Conservation (phyloP, 2,329 filamentous ascomycete species). For the Paraphoma sp. region DNA sequence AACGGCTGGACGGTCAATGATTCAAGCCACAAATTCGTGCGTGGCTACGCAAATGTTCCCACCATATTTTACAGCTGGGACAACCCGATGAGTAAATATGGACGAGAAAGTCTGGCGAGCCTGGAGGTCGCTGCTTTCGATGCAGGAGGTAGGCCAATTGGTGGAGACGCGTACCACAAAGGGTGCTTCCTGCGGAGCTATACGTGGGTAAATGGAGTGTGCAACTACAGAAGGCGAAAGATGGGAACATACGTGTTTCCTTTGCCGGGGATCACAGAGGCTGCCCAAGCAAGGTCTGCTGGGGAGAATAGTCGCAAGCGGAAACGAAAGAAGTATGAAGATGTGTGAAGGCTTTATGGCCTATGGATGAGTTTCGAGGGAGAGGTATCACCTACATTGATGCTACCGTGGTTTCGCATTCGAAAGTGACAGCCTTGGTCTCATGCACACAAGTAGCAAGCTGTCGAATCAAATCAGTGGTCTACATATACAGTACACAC, state of each 20-base stretch:
- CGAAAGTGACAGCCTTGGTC: too few species aligned
- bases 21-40: background rate
- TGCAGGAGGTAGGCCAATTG: background rate
- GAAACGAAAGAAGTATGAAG: background rate
- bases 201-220: background rate
- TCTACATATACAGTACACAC: too few species aligned
- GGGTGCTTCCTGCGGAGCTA: background rate
- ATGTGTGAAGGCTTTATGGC: too few species aligned
- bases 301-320: background rate
- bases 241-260: background rate
- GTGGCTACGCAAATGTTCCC: background rate
- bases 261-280: background rate
- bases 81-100: background rate
- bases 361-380: too few species aligned
- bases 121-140: background rate
- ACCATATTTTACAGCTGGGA: background rate
- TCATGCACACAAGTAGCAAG: too few species aligned
- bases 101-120: background rate
- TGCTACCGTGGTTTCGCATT: too few species aligned
- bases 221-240: background rate
- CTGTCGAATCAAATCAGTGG: too few species aligned
- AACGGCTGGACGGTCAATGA: background rate
- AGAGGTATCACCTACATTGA: too few species aligned
- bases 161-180: background rate
- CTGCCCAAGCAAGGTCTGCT: background rate